Evolutionary conservation across 164 flowering plant species (phyloP).

Genomic region (Cinnamomum chago): DNA sequence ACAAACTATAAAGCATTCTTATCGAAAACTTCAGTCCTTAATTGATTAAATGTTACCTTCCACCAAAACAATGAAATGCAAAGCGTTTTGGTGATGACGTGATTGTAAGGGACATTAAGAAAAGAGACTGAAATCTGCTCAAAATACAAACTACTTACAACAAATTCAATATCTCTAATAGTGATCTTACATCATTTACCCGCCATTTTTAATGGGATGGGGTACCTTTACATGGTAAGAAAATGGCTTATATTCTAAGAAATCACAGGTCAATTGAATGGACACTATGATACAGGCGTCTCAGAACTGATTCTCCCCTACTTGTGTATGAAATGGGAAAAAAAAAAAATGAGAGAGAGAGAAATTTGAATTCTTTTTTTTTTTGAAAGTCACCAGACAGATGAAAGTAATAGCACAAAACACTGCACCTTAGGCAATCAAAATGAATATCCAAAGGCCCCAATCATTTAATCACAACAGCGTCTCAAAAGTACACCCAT

Average conservation of each 20-base stretch:
- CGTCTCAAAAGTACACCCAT: constrained; percentile 43
- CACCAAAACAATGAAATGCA: too few species aligned
- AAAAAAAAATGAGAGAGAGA: neutral
- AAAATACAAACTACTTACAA: too few species aligned
- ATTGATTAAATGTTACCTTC: too few species aligned
- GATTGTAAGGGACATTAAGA: too few species aligned
- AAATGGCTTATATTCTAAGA: neutral
- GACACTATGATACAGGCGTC: constrained; percentile 1
- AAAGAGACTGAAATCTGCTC: too few species aligned
- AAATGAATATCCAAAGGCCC: constrained; percentile 51
- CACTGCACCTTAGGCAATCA: constrained; percentile 47
- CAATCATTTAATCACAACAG: constrained; percentile 60
- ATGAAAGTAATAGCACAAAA: constrained; percentile 57
- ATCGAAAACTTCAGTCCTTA: too few species aligned
- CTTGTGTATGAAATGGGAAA: too few species aligned
- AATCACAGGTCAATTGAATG: neutral
- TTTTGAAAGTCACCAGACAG: constrained; percentile 58
- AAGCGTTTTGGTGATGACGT: too few species aligned
- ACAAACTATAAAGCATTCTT: too few species aligned
- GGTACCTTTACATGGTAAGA: neutral
- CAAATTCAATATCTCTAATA: too few species aligned
- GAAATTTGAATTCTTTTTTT: constrained; percentile 40
- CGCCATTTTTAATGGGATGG: neutral
- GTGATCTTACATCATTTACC: neutral
- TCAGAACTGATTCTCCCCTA: constrained; percentile 6